Evolutionary conservation across 164 flowering plant species (phyloP).

Genomic region (Nelumbo lutea): DNA sequence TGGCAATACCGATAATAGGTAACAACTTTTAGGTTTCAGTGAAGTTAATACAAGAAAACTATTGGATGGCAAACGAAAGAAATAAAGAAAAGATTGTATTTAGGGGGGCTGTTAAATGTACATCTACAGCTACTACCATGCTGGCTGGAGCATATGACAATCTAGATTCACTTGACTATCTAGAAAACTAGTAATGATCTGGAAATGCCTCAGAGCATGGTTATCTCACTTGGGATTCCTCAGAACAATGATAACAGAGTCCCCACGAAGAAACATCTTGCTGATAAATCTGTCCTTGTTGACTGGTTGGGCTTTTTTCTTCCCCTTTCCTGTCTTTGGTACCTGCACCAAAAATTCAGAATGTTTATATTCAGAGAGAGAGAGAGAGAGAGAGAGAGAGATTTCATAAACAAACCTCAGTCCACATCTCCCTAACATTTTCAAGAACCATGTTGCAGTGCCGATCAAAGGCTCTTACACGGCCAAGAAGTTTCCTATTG

Average conservation of each 20-base stretch:
- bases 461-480: conserved; percentile 85
- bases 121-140: neutral
- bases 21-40: too few species aligned
- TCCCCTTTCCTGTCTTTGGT: conserved; percentile 94
- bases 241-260: conserved; percentile 88
- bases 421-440: conserved; percentile 96
- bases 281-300: conserved; percentile 94
- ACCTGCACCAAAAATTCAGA: conserved; percentile 32
- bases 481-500: conserved; percentile 83
- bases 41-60: too few species aligned
- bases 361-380: neutral
- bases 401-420: conserved; percentile 52
- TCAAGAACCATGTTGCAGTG: conserved; percentile 96
- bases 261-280: conserved; percentile 92
- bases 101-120: too few species aligned
- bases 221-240: conserved; percentile 72
- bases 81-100: too few species aligned
- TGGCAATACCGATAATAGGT: too few species aligned
- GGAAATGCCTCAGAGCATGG: neutral
- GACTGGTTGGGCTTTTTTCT: conserved; percentile 84
- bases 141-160: neutral
- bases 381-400: neutral
- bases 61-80: too few species aligned
- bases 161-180: neutral
- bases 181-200: neutral